These are phyloP conservation scores for Venturia carpophila DNA, from an alignment of 2,329 filamentous ascomycete species.

Conservation along the genomic window DNA sequence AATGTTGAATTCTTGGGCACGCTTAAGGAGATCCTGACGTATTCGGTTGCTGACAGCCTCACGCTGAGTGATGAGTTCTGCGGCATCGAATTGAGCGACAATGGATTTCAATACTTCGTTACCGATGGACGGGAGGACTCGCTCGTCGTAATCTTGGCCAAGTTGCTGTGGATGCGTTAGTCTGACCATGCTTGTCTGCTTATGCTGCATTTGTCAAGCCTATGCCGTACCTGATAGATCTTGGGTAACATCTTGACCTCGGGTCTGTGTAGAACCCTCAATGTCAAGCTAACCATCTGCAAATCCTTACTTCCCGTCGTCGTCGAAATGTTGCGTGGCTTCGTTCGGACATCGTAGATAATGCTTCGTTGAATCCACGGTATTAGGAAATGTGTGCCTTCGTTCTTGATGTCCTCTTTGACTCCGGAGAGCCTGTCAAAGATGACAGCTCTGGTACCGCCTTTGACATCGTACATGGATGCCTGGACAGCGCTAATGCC, in stretches of 20 bases:
- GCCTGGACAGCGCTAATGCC: slow-evolving; percentile 62
- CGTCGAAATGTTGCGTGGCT: slow-evolving; percentile 93
- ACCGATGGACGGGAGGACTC: slow-evolving; percentile 46
- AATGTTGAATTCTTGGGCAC: slow-evolving; percentile 96
- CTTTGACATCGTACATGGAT: slow-evolving; percentile 94
- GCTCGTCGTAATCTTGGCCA: slow-evolving; percentile 89
- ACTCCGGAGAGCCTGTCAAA: slow-evolving; percentile 92
- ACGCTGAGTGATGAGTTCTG: slow-evolving; percentile 84
- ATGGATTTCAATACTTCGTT: slow-evolving; percentile 50
- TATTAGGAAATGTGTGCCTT: slow-evolving; percentile 93
- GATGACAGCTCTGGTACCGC: slow-evolving; percentile 90
- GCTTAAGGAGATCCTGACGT: slow-evolving; percentile 81
- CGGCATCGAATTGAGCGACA: slow-evolving; percentile 47
- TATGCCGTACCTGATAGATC: slow-evolving; percentile 80
- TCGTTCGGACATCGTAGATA: slow-evolving; percentile 94
- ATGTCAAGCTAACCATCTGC: slow-evolving; percentile 98
- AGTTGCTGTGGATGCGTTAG: slow-evolving; percentile 61
- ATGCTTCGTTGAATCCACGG: slow-evolving; percentile 94
- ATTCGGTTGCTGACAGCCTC: slow-evolving; percentile 95
- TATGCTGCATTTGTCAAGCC: background rate
- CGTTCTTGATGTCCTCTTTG: slow-evolving; percentile 84
- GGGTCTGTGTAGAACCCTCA: slow-evolving; percentile 89
- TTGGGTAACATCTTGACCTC: slow-evolving; percentile 88
- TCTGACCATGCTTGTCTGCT: slow-evolving; percentile 20
- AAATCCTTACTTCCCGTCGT: slow-evolving; percentile 98